Evolutionary conservation across 2,329 filamentous ascomycete genomes (phyloP).

Genomic region (Fusarium domesticum): DNA sequence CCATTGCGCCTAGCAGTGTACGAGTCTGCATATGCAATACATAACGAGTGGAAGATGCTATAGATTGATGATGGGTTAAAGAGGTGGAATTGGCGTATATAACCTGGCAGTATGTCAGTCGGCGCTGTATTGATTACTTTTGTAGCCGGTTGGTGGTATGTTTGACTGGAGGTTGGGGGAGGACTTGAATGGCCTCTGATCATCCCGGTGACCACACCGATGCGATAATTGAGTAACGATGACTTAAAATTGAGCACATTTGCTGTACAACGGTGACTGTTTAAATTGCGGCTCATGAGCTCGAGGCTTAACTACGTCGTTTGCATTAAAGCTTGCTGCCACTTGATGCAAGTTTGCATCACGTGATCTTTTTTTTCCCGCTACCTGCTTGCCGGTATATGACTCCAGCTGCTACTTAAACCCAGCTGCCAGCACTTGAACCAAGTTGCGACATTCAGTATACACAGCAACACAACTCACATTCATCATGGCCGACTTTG

Average conservation of each 20-base stretch:
- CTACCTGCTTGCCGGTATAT: too few relatives aligned
- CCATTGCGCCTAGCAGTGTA: conserved; percentile 5
- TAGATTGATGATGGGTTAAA: conserved; percentile 27
- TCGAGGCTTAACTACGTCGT: background rate
- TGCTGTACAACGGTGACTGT: background rate
- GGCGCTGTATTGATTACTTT: conserved; percentile 34
- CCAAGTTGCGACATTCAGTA: conserved; percentile 9
- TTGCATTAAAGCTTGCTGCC: conserved; percentile 3
- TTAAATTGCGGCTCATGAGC: background rate
- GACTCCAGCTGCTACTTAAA: conserved; percentile 5
- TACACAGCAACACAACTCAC: background rate
- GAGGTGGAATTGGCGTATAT: conserved; percentile 31
- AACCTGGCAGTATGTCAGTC: conserved; percentile 32
- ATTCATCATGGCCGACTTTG: conserved; percentile 56
- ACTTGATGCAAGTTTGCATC: conserved; percentile 14
- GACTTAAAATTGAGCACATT: conserved; percentile 21
- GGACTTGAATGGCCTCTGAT: conserved; percentile 12
- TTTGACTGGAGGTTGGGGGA: conserved; percentile 22
- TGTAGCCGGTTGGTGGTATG: conserved; percentile 22
- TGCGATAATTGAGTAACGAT: conserved; percentile 34
- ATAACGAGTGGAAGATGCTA: conserved; percentile 29
- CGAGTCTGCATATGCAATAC: conserved; percentile 24
- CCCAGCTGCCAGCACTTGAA: background rate
- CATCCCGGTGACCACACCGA: conserved; percentile 18
- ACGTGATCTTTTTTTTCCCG: conserved; percentile 17